These are phyloP conservation scores for Onygena corvina DNA, from an alignment of 2,329 filamentous ascomycete genomes.

Conservation along the genomic window DNA sequence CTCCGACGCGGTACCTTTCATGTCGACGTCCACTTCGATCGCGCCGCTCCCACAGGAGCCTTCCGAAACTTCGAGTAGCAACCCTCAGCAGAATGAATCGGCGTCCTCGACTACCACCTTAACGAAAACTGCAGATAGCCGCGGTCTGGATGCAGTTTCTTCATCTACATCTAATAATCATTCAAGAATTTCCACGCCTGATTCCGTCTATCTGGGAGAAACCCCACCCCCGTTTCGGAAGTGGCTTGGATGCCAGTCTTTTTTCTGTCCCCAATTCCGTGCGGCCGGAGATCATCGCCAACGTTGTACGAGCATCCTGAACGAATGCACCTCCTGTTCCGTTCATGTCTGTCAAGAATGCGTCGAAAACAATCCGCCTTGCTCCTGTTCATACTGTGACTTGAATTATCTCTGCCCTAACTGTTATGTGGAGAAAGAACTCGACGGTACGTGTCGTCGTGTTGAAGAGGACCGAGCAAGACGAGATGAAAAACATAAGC, in stretches of 20 bases:
- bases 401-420: constrained; percentile 36
- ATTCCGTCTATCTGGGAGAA: constrained; percentile 28
- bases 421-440: constrained; percentile 30
- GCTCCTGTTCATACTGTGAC: constrained; percentile 35
- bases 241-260: constrained; percentile 39
- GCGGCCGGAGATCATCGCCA: constrained; percentile 35
- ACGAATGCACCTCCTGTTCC: constrained; percentile 36
- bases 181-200: constrained; percentile 31
- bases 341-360: constrained; percentile 38
- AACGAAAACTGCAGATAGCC: constrained; percentile 15
- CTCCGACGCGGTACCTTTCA: neutral
- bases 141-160: constrained; percentile 28
- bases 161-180: constrained; percentile 29
- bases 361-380: constrained; percentile 29
- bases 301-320: constrained; percentile 33
- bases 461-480: constrained; percentile 29
- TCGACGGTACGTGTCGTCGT: constrained; percentile 31
- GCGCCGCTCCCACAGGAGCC: constrained; percentile 1
- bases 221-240: constrained; percentile 26
- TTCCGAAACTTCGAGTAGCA: neutral
- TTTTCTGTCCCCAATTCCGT: constrained; percentile 36
- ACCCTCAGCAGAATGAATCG: neutral
- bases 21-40: neutral
- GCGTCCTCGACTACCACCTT: neutral
- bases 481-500: constrained; percentile 30